Percentiles rank a stretch among this genome's conserved stretches.
Evolutionary conservation across 1,284 basidiomycete species (phyloP).

Genomic region (Mycosarcoma mackinlayi): DNA sequence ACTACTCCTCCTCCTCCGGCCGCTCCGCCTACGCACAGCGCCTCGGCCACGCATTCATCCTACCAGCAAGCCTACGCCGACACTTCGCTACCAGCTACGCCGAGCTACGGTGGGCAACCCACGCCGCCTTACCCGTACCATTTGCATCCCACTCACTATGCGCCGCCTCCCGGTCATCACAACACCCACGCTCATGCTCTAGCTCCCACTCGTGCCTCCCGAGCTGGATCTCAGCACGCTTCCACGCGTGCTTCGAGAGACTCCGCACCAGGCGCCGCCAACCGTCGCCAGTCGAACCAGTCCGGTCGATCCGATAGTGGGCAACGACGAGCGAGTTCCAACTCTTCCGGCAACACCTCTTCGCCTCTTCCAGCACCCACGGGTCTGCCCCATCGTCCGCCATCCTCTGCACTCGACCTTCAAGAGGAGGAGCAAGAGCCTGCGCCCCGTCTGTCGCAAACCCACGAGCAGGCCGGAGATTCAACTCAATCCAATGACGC

Average conservation of each 20-base stretch:
- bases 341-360: slow-evolving; percentile 21
- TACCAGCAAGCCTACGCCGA: slow-evolving; percentile 24
- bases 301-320: slow-evolving; percentile 9
- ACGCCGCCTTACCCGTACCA: slow-evolving; percentile 19
- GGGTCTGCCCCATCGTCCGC: slow-evolving; percentile 17
- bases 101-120: slow-evolving; percentile 16
- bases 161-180: slow-evolving; percentile 12
- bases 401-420: slow-evolving; percentile 1
- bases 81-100: neutral
- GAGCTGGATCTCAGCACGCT: slow-evolving; percentile 9
- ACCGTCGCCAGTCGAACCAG: slow-evolving; percentile 26
- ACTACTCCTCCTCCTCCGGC: slow-evolving; percentile 12
- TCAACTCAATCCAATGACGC: neutral
- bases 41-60: slow-evolving; percentile 18
- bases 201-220: slow-evolving; percentile 9
- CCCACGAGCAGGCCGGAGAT: slow-evolving; percentile 1
- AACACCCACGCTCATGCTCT: slow-evolving; percentile 12
- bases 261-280: slow-evolving; percentile 6
- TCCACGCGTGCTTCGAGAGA: slow-evolving; percentile 7
- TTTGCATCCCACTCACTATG: slow-evolving; percentile 17
- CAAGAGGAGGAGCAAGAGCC: neutral
- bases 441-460: neutral
- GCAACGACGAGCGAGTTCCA: slow-evolving; percentile 22
- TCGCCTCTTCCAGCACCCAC: slow-evolving; percentile 18
- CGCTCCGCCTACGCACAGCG: slow-evolving; percentile 9